A percentile compares a stretch with the other conserved stretches of the same genome.
Conservation (phyloP, 305 asterid genomes). For the Fraxinus platypoda region DNA sequence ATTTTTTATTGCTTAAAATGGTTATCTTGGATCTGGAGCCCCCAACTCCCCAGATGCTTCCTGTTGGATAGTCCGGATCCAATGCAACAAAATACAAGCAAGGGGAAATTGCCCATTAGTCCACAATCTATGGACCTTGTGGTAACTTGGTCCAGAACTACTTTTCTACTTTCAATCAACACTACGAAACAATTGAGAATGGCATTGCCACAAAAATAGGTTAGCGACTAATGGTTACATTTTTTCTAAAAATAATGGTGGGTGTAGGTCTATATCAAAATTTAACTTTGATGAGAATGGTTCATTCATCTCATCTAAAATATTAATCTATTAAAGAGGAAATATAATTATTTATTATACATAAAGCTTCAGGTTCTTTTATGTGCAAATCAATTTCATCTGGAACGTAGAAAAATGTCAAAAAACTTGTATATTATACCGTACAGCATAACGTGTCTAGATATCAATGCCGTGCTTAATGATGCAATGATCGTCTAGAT, state of each 20-base stretch:
- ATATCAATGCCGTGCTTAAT: not conserved
- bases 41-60: not conserved
- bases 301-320: not conserved
- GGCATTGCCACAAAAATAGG: not conserved
- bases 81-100: not conserved
- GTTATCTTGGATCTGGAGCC: constrained; percentile 45
- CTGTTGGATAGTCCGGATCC: constrained; percentile 7
- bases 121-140: not conserved
- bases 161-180: not conserved
- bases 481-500: not conserved
- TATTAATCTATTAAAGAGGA: not conserved
- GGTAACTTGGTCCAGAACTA: not conserved
- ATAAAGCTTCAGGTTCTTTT: not conserved
- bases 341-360: not conserved
- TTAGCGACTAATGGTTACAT: not conserved
- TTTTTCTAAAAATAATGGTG: not conserved
- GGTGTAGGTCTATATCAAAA: not conserved
- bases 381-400: not conserved
- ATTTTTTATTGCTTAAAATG: constrained; percentile 5
- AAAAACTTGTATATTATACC: not conserved
- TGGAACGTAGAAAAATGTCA: not conserved
- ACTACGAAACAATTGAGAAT: not conserved
- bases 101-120: not conserved
- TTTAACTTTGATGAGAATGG: not conserved
- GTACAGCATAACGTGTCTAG: not conserved